These are phyloP conservation scores for Pseudogymnoascus destructans DNA, from an alignment of 2,329 filamentous ascomycete species.

Conservation along the genomic window DNA sequence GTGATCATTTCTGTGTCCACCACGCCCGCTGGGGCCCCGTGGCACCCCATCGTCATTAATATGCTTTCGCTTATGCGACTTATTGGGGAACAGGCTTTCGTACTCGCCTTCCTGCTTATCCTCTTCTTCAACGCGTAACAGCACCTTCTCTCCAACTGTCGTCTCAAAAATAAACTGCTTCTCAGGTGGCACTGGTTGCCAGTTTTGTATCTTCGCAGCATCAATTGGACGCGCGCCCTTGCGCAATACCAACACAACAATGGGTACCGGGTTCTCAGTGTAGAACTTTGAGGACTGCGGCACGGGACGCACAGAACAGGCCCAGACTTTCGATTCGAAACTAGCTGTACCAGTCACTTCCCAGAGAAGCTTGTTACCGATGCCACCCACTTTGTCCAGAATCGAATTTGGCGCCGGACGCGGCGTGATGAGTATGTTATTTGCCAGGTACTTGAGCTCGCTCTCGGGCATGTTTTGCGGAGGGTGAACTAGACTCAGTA, in stretches of 20 bases:
- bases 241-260: constrained; percentile 70
- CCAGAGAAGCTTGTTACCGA: constrained; percentile 75
- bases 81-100: constrained; percentile 49
- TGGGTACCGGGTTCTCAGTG: constrained; percentile 65
- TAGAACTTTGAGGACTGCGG: constrained; percentile 54
- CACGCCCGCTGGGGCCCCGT: constrained; percentile 24
- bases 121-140: constrained; percentile 69
- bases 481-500: constrained; percentile 57
- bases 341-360: constrained; percentile 64
- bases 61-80: constrained; percentile 47
- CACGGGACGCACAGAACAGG: constrained; percentile 63
- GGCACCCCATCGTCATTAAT: constrained; percentile 39
- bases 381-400: constrained; percentile 72
- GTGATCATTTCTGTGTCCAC: constrained; percentile 24
- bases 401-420: constrained; percentile 59
- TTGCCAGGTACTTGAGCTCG: constrained; percentile 71
- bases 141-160: constrained; percentile 72
- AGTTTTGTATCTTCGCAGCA: constrained; percentile 67
- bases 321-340: constrained; percentile 76
- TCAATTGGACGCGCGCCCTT: constrained; percentile 67
- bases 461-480: constrained; percentile 48
- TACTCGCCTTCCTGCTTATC: constrained; percentile 47
- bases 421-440: constrained; percentile 81
- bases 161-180: constrained; percentile 68
- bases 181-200: constrained; percentile 62